Conservation (phyloP, 163 green algal species). For the Scenedesmus sp. region DNA sequence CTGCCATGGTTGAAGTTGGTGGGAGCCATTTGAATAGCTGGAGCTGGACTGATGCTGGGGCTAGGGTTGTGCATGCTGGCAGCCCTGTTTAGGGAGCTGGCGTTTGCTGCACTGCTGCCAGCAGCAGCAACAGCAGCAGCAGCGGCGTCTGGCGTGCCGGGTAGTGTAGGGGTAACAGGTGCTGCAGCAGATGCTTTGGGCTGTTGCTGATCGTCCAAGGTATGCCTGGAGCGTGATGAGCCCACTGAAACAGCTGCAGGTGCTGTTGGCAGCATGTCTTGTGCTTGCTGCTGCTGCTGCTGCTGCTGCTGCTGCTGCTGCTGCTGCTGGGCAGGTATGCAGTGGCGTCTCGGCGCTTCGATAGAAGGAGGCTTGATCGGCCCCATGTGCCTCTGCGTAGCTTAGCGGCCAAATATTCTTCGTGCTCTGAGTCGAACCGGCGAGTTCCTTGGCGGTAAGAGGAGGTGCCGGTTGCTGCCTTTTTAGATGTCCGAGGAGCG, state of each 20-base stretch:
- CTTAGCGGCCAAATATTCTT: neutral
- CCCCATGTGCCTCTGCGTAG: neutral
- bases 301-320: neutral
- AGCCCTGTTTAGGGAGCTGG: neutral
- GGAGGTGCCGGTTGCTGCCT: neutral
- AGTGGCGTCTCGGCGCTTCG: neutral
- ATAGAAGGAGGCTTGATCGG: neutral
- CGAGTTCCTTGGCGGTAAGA: neutral
- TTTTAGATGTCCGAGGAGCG: neutral
- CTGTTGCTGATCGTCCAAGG: neutral
- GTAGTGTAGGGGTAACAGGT: neutral
- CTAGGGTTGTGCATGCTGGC: neutral
- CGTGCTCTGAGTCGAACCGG: neutral
- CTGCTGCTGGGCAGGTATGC: neutral
- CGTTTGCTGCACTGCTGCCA: neutral
- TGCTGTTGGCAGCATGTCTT: slow-evolving; percentile 2
- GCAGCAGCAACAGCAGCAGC: neutral
- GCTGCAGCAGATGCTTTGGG: neutral
- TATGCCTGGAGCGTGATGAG: neutral
- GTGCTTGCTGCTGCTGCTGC: neutral
- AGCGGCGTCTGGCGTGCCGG: neutral
- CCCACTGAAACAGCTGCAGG: neutral
- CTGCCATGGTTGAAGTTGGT: neutral
- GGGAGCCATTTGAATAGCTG: neutral
- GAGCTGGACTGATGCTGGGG: neutral